Percentiles rank a stretch among this genome's conserved stretches.
Evolutionary conservation across 2,329 filamentous ascomycete genomes (phyloP).

Genomic region (Cryphonectria japonica): DNA sequence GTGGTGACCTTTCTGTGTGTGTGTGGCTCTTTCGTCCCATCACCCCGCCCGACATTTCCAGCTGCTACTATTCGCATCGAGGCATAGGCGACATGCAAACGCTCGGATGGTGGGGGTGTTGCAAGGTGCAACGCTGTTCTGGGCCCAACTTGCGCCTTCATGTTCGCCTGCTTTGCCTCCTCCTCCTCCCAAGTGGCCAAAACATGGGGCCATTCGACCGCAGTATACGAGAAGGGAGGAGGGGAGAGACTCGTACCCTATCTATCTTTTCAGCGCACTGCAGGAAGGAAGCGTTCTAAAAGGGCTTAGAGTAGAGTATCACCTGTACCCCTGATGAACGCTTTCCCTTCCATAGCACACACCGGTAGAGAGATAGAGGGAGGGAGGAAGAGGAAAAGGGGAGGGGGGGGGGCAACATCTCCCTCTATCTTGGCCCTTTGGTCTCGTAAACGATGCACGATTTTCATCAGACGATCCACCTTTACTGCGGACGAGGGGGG

Average conservation of each 20-base stretch:
- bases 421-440: not conserved
- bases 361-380: no score
- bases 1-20: no score
- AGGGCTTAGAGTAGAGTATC: not conserved
- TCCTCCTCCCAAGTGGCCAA: no score
- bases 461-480: not conserved
- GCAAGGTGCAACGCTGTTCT: conserved; percentile 16
- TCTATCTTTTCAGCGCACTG: not conserved
- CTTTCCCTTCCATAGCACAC: not conserved
- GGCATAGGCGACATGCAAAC: conserved; percentile 17
- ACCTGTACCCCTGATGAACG: not conserved
- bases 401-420: no score
- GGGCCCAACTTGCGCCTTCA: not conserved
- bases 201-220: not conserved
- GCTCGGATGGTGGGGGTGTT: conserved; percentile 16
- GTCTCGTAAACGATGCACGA: not conserved
- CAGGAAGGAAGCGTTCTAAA: not conserved
- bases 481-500: not conserved
- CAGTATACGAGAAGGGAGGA: not conserved
- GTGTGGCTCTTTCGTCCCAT: not conserved
- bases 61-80: conserved; percentile 5
- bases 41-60: not conserved
- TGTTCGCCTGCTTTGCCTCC: no score
- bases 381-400: no score
- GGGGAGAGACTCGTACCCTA: not conserved